These are phyloP conservation scores for Haemoproteus tartakovskyi DNA, from an alignment of 169 alveolate species.

Conservation along the genomic window DNA sequence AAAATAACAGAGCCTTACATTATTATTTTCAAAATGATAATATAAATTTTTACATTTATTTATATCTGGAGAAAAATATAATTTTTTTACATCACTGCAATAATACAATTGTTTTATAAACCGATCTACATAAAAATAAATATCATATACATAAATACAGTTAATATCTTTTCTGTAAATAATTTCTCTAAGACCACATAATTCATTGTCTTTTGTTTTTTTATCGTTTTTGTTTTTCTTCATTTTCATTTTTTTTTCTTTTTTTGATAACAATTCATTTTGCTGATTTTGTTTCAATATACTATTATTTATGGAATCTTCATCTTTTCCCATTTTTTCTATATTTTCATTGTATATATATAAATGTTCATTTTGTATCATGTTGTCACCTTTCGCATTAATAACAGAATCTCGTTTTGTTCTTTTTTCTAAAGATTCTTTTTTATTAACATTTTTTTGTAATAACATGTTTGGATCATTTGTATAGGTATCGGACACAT, in stretches of 20 bases:
- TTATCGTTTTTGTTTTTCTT: neutral
- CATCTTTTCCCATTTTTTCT: neutral
- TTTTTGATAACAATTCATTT: neutral
- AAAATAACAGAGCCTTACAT: conserved; percentile 59
- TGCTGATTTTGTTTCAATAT: neutral
- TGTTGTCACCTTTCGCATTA: neutral
- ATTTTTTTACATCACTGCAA: conserved; percentile 65
- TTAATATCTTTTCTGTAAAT: conserved; percentile 54
- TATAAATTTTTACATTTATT: conserved; percentile 56
- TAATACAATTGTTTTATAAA: conserved; percentile 50
- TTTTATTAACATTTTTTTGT: neutral
- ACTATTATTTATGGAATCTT: neutral
- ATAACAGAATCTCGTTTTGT: neutral
- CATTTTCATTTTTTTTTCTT: neutral
- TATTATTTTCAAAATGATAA: conserved; percentile 63
- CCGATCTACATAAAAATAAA: conserved; percentile 30
- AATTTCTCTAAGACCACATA: conserved; percentile 54
- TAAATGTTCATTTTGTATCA: too few relatives aligned
- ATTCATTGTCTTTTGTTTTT: conserved; percentile 2
- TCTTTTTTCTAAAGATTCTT: neutral
- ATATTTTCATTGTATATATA: too few relatives aligned
- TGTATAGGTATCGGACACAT: neutral
- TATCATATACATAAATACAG: conserved; percentile 45
- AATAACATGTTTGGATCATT: too few relatives aligned
- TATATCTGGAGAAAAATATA: conserved; percentile 39